Percentiles rank a stretch among this genome's conserved stretches.
These are phyloP conservation scores for Roridomyces roridus DNA, from an alignment of 768 basidiomycete species.

Conservation along the genomic window DNA sequence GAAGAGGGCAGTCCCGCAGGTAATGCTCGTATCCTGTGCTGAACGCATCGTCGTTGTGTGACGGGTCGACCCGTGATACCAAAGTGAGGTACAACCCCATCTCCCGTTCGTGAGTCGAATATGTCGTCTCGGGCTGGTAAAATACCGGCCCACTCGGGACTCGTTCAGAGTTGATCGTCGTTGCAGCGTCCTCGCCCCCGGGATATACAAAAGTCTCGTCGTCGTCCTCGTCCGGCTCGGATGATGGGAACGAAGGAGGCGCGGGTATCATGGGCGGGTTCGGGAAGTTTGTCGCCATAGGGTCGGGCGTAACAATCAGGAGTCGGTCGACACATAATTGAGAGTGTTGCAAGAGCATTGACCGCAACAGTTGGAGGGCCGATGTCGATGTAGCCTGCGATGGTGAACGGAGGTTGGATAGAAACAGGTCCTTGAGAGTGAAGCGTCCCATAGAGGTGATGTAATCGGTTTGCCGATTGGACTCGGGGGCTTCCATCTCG, in stretches of 20 bases:
- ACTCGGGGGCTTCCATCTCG: conserved; percentile 81
- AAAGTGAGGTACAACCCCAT: conserved; percentile 81
- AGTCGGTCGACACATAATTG: conserved; percentile 68
- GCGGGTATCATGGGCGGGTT: conserved; percentile 52
- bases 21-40: conserved; percentile 89
- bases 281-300: conserved; percentile 77
- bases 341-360: conserved; percentile 76
- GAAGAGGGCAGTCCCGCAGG: conserved; percentile 73
- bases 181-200: conserved; percentile 38
- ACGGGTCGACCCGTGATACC: conserved; percentile 79
- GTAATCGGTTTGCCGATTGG: conserved; percentile 76
- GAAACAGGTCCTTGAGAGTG: conserved; percentile 87
- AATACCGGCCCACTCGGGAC: conserved; percentile 45
- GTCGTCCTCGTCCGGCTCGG: conserved; percentile 49
- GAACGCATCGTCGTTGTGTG: conserved; percentile 71
- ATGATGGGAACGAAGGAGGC: conserved; percentile 26
- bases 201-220: conserved; percentile 56
- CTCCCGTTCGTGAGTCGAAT: conserved; percentile 83
- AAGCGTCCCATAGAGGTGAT: conserved; percentile 89
- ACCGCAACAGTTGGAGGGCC: conserved; percentile 81
- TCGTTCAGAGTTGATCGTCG: conserved; percentile 15
- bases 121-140: conserved; percentile 73
- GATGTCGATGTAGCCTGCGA: conserved; percentile 71
- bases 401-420: conserved; percentile 77
- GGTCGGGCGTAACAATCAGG: conserved; percentile 71